Evolutionary conservation across 140 eudicot species (phyloP), one percentile per base, ranked within the genome.

Genomic region (Anethum foeniculum): DNA sequence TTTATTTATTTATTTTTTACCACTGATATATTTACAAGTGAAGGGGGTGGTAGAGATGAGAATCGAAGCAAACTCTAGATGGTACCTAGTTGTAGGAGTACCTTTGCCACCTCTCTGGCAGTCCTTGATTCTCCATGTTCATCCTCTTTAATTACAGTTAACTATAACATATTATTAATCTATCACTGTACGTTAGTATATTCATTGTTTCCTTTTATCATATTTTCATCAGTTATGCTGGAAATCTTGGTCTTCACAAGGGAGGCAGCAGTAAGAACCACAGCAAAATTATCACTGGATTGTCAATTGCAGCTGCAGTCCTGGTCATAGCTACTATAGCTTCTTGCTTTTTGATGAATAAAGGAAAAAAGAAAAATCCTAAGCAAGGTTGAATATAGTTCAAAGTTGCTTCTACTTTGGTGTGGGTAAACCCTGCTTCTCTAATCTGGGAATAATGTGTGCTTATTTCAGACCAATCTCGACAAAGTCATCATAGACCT

Each of bases 211-310:
- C 21, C 25, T 39, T 74, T 44, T 44, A n/a, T 1, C 73, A 38
- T 60, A 67, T 49, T 81, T 38, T 9, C 67, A 12, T 80, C 89
- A 93, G 98, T 89, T 91, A 87, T 86, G 80, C 94, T 8, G 97
- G 97, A 48, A 94, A 94, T 62, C 10, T 72, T 13, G 82, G 81
- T 83, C 98, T 94, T 80, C 91, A 81, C 69, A 82, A 79, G 75
- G 91, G 85, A 71, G 58, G 89, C 60, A 84, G 79, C 9, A 84
- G 85, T 46, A 87, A 84, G 74, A 82, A 51, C 80, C 93, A 77
- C 34, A 86, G 83, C 62, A 84, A 90, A 84, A 89, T 88, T 64
- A 89, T 94, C 51, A 88, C 90, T 27, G 98, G 98, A 75, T 41
- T 81, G 34, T 79, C 86, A 34, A 54, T 88, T 5, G 92, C 88